A percentile compares a stretch with the other conserved stretches of the same genome.
These are phyloP conservation scores for Phaseolus lunatus DNA, from an alignment of 306 rosid species.

Conservation along the genomic window DNA sequence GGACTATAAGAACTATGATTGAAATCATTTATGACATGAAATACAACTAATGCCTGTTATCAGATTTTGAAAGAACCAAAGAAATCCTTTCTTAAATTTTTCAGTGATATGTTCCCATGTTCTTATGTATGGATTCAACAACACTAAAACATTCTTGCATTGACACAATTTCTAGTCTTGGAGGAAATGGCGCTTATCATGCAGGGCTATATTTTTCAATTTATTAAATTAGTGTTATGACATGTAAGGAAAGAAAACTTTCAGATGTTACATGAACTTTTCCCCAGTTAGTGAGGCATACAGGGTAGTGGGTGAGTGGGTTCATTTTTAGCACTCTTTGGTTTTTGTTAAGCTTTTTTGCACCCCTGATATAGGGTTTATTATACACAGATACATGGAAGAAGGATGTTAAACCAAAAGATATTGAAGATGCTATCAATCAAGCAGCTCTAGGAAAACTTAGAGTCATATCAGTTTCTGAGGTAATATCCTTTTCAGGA, in stretches of 20 bases:
- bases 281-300: background rate
- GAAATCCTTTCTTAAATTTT: conserved; percentile 1
- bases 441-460: conserved; percentile 78
- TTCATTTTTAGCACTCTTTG: conserved; percentile 10
- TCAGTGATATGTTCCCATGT: conserved; percentile 22
- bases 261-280: background rate
- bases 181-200: conserved; percentile 12
- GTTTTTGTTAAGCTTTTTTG: conserved; percentile 31
- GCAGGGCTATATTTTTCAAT: conserved; percentile 23
- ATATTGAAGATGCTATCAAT: conserved; percentile 78
- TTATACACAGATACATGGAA: conserved; percentile 83
- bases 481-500: conserved; percentile 59
- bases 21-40: background rate
- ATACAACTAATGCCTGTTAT: conserved; percentile 14
- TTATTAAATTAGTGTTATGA: conserved; percentile 17
- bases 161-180: background rate
- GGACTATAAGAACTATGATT: conserved; percentile 1
- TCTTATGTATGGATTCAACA: conserved; percentile 1
- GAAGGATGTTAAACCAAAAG: conserved; percentile 70
- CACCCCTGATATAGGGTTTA: conserved; percentile 36
- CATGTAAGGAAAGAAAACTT: conserved; percentile 19
- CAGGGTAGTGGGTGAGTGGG: background rate
- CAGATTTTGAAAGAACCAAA: background rate
- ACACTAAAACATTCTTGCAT: conserved; percentile 4
- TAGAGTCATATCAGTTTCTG: conserved; percentile 68